Evolutionary conservation across 2,329 filamentous ascomycete genomes (phyloP), one percentile per base, ranked within the genome.

Genomic region (Zarea fungicola): DNA sequence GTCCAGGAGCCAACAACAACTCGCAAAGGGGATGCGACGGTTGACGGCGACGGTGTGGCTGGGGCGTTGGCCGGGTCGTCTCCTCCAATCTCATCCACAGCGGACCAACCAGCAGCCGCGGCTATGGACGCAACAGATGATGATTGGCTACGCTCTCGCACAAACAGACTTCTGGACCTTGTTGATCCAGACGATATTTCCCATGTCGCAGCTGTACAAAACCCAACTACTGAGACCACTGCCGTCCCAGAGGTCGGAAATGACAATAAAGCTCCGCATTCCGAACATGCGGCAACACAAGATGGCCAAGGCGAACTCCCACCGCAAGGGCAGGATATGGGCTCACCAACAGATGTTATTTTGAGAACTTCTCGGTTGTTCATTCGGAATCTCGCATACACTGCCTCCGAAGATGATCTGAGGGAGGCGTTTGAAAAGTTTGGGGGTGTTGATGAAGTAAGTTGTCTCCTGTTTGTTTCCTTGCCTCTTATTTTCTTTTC

Each of bases 121-220:
- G 50, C 59, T 57, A 49, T 62, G 56, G 71, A 72, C 43, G 74
- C 83, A 3, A 84, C 85, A 19, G 90, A 96, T 68, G 83, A 85
- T 52, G 91, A 97, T 66, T 99, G 93, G 93, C 75, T 96, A 57
- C 83, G 92, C 50, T 92, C 87, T 54, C 83, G 87, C 57, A 97
- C 91, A 13, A 96, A 85, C 68, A 81, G 92, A 59, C 72, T 95
- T 42, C 75, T 96, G 43, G 93, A 92, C 64, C 73, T 97, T 23
- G 75, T 91, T 47, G 89, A 95, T 58, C 85, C 89, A 36, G 84
- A 84, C 52, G 80, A 86, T 51, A 56, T 69, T 51, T 56, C 61
- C 48, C 54, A 56, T 43, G 48, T 32, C 32, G 25, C 26, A 40
- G 43, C 35, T 22, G 41, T 40, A 5, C 37, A 32, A 39, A 50